Percentiles rank a stretch among this genome's conserved stretches.
Evolutionary conservation across 176 grass and related monocot species (phyloP).

Genomic region (Paspalum notatum): DNA sequence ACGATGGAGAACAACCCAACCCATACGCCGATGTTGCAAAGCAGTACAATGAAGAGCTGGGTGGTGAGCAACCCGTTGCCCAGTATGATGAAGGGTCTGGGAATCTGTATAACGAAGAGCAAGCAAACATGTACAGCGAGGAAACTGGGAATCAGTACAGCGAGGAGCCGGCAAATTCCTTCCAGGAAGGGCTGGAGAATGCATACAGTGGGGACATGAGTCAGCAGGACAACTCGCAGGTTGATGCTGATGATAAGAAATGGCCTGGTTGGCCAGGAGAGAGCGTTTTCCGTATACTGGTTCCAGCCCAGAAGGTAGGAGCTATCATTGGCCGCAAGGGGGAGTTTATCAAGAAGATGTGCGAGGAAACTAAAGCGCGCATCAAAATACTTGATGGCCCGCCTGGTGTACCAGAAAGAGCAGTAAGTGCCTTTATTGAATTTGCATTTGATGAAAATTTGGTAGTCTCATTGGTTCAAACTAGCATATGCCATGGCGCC

Average conservation of each 20-base stretch:
- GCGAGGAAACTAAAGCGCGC: conserved; percentile 81
- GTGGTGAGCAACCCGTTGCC: conserved; percentile 26
- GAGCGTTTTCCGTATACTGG: conserved; percentile 84
- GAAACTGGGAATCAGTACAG: conserved; percentile 38
- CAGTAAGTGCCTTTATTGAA: conserved; percentile 62
- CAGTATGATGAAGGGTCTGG: conserved; percentile 28
- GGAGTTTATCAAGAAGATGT: conserved; percentile 92
- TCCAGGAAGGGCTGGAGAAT: conserved; percentile 38
- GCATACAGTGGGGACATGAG: conserved; percentile 40
- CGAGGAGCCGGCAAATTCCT: conserved; percentile 33
- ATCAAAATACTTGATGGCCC: conserved; percentile 91
- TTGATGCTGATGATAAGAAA: conserved; percentile 52
- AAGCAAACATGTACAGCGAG: conserved; percentile 32
- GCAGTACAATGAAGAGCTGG: conserved; percentile 32
- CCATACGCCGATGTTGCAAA: not conserved
- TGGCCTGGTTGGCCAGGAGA: conserved; percentile 97
- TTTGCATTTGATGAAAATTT: not conserved
- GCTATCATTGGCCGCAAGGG: conserved; percentile 95
- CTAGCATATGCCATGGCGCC: not conserved
- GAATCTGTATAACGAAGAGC: conserved; percentile 28
- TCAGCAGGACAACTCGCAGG: conserved; percentile 24
- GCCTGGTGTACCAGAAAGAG: conserved; percentile 83
- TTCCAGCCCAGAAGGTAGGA: conserved; percentile 87
- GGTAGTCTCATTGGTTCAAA: conserved; percentile 21
- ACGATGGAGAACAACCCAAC: conserved; percentile 30